Evolutionary conservation across 108 stramenopile species (phyloP).

Genomic region (Schizochytrium sp.): DNA sequence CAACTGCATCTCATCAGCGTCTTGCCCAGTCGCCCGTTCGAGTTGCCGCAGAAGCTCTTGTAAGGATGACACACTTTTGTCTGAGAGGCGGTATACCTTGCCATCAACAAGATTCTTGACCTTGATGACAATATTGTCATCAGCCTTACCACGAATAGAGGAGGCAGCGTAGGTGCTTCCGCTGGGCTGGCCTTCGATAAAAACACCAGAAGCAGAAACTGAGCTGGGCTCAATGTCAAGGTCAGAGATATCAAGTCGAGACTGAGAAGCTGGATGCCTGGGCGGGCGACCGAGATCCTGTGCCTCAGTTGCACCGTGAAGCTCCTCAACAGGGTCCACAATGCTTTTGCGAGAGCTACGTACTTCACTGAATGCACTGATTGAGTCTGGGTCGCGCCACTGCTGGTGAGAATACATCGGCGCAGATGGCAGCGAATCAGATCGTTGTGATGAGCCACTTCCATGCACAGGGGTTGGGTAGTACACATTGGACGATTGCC

Average conservation of each 20-base stretch:
- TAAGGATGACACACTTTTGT: neutral
- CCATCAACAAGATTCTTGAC: conserved; percentile 18
- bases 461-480: conserved; percentile 46
- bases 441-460: neutral
- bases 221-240: neutral
- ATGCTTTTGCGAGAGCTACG: conserved; percentile 51
- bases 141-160: neutral
- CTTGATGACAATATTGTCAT: conserved; percentile 42
- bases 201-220: neutral
- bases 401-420: conserved; percentile 54
- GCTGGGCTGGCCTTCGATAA: neutral
- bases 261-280: neutral
- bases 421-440: neutral
- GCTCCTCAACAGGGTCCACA: conserved; percentile 32
- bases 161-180: neutral
- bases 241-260: neutral
- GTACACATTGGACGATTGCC: conserved; percentile 6
- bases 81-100: conserved; percentile 47
- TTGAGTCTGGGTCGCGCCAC: conserved; percentile 61
- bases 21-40: conserved; percentile 42
- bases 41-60: conserved; percentile 38
- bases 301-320: conserved; percentile 15
- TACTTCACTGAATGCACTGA: conserved; percentile 56
- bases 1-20: conserved; percentile 33
- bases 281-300: conserved; percentile 20